These are phyloP conservation scores for Musa acuminata DNA, from an alignment of 176 grass and related monocot genomes.

Conservation along the genomic window DNA sequence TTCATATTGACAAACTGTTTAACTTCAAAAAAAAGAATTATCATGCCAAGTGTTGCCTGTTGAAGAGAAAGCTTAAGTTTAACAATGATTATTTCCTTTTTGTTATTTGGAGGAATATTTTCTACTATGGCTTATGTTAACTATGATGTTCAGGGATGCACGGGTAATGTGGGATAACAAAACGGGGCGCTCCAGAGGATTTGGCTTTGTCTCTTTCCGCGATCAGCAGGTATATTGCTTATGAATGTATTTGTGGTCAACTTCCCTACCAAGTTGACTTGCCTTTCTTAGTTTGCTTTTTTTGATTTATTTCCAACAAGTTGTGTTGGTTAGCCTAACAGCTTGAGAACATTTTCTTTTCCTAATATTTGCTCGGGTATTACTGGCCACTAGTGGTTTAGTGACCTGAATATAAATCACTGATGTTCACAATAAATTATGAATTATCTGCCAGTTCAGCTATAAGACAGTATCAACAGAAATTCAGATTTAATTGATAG, in stretches of 20 bases:
- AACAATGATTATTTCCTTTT: neutral
- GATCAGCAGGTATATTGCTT: conserved; percentile 48
- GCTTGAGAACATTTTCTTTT: neutral
- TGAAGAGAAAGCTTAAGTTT: neutral
- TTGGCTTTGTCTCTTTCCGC: conserved; percentile 84
- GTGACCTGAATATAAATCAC: too few relatives aligned
- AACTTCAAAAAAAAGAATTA: neutral
- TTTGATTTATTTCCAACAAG: neutral
- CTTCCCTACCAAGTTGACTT: neutral
- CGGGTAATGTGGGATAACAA: conserved; percentile 92
- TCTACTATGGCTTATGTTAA: conserved; percentile 12
- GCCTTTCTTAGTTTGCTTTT: neutral
- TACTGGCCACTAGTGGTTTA: neutral
- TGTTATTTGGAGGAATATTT: too few relatives aligned
- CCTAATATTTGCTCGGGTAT: neutral
- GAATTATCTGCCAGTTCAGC: neutral
- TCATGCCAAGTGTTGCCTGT: neutral
- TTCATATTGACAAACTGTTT: neutral
- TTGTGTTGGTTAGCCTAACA: neutral
- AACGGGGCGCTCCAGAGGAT: conserved; percentile 82
- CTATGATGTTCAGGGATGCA: conserved; percentile 53
- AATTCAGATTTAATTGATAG: neutral
- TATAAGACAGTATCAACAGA: neutral
- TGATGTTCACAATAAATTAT: too few relatives aligned
- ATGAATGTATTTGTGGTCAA: conserved; percentile 10